Percentiles rank a stretch among this genome's conserved stretches.
Conservation (phyloP, 2,329 filamentous ascomycete genomes). For the Hymenoscyphus scutula region DNA sequence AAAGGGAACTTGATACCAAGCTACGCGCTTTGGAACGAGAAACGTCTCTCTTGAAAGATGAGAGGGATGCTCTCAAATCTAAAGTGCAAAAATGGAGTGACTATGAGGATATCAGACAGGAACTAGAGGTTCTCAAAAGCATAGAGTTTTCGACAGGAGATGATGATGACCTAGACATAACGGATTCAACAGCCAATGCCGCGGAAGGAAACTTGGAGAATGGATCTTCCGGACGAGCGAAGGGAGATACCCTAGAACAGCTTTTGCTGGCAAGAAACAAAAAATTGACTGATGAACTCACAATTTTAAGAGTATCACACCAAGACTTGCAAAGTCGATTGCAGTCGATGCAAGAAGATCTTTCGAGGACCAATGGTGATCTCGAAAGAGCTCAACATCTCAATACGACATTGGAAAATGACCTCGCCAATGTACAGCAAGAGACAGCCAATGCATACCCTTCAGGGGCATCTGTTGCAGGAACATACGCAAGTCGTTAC, state of each 20-base stretch:
- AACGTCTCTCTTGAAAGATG: slow-evolving; percentile 68
- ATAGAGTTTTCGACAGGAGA: slow-evolving; percentile 94
- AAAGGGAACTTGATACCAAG: slow-evolving; percentile 71
- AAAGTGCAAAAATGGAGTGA: slow-evolving; percentile 89
- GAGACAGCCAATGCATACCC: slow-evolving; percentile 82
- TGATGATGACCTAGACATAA: slow-evolving; percentile 61
- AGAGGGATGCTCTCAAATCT: slow-evolving; percentile 73
- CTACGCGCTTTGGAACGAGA: slow-evolving; percentile 79
- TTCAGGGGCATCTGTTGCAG: slow-evolving; percentile 86
- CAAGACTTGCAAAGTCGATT: slow-evolving; percentile 83
- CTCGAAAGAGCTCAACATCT: slow-evolving; percentile 81
- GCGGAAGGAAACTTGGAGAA: slow-evolving; percentile 40
- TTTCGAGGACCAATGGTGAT: slow-evolving; percentile 79
- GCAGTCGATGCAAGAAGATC: slow-evolving; percentile 76
- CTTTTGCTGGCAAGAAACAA: slow-evolving; percentile 91
- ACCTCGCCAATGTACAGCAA: slow-evolving; percentile 82
- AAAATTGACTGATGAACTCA: slow-evolving; percentile 91
- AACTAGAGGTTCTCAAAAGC: slow-evolving; percentile 93
- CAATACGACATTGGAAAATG: slow-evolving; percentile 86
- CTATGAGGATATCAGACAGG: slow-evolving; percentile 94
- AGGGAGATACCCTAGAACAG: slow-evolving; percentile 84
- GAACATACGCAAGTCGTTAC: slow-evolving; percentile 81
- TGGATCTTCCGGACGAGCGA: slow-evolving; percentile 51
- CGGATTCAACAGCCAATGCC: slow-evolving; percentile 36
- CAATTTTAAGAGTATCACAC: slow-evolving; percentile 87